Evolutionary conservation across 2,329 filamentous ascomycete species (phyloP).

Genomic region (Rhinocladiella similis): DNA sequence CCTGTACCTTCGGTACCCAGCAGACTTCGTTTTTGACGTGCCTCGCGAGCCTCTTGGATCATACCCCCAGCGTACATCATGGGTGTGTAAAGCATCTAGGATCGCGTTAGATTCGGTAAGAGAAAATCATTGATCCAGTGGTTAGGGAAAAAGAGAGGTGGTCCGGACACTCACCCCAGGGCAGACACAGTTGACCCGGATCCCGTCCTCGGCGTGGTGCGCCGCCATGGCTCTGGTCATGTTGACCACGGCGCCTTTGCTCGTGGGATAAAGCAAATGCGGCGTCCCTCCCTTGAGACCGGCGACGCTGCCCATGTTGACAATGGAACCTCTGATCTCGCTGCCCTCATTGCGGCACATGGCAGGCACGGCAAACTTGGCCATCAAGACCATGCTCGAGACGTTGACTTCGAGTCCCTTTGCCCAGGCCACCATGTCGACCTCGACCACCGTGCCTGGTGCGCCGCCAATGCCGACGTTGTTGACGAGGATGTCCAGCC

Average conservation of each 20-base stretch:
- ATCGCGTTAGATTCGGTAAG: background rate
- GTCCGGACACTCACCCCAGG: constrained; percentile 44
- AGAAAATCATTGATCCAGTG: background rate
- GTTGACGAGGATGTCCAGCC: constrained; percentile 64
- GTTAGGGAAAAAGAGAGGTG: no score
- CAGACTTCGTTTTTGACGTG: constrained; percentile 51
- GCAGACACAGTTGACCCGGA: constrained; percentile 59
- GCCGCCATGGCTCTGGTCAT: constrained; percentile 58
- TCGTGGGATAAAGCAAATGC: constrained; percentile 54
- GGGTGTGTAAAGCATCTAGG: constrained; percentile 53
- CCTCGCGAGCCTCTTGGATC: constrained; percentile 51
- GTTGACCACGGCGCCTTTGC: constrained; percentile 56
- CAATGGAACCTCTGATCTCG: constrained; percentile 44
- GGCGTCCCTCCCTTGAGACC: constrained; percentile 56
- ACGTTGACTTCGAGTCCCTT: constrained; percentile 63
- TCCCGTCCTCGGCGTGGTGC: constrained; percentile 52
- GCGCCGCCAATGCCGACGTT: constrained; percentile 64
- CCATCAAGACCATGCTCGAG: constrained; percentile 65
- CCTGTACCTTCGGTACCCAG: constrained; percentile 55
- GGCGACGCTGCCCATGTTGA: constrained; percentile 65
- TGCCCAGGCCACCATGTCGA: constrained; percentile 60
- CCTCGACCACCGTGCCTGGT: constrained; percentile 58
- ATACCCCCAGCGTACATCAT: constrained; percentile 56
- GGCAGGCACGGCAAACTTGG: constrained; percentile 59
- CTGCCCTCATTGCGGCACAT: constrained; percentile 54